These are phyloP conservation scores for Verticillium longisporum DNA, from an alignment of 2,329 filamentous ascomycete species.

Conservation along the genomic window DNA sequence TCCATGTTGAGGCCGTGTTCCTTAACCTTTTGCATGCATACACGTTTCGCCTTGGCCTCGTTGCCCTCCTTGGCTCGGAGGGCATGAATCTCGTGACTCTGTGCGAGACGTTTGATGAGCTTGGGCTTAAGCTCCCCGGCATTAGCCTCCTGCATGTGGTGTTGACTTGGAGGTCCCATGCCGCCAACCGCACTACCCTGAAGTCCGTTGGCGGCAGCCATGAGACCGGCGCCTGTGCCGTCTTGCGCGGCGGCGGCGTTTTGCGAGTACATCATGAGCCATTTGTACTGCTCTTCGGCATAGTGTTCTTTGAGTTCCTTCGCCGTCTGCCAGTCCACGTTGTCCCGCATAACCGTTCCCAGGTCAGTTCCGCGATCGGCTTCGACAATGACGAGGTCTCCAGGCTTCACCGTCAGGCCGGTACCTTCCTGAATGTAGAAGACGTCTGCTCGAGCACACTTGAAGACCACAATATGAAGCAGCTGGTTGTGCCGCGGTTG, in stretches of 20 bases:
- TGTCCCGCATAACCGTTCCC: conserved; percentile 83
- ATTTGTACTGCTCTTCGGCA: conserved; percentile 92
- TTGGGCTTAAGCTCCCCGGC: conserved; percentile 83
- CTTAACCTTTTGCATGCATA: conserved; percentile 93
- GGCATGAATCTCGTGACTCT: conserved; percentile 81
- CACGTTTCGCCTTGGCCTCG: conserved; percentile 93
- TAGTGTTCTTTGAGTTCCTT: conserved; percentile 88
- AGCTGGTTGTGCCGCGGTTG: conserved; percentile 61
- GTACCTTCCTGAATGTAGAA: conserved; percentile 97
- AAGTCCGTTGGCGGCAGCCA: conserved; percentile 56
- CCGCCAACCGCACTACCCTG: conserved; percentile 68
- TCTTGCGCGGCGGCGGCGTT: conserved; percentile 60
- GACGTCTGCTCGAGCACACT: conserved; percentile 89
- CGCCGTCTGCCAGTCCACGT: conserved; percentile 80
- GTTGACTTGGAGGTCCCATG: conserved; percentile 68
- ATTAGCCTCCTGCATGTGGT: conserved; percentile 65
- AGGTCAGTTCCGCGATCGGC: conserved; percentile 94
- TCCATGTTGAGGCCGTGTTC: conserved; percentile 97
- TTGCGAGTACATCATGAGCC: conserved; percentile 98
- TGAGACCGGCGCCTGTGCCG: conserved; percentile 52
- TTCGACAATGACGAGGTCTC: conserved; percentile 94
- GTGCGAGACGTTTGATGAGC: conserved; percentile 91
- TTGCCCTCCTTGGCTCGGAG: conserved; percentile 94
- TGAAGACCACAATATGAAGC: conserved; percentile 90
- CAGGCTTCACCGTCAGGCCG: conserved; percentile 80